A percentile compares a stretch with the other conserved stretches of the same genome.
Conservation (phyloP, 2,329 filamentous ascomycete genomes). For the Epichloe baconii region DNA sequence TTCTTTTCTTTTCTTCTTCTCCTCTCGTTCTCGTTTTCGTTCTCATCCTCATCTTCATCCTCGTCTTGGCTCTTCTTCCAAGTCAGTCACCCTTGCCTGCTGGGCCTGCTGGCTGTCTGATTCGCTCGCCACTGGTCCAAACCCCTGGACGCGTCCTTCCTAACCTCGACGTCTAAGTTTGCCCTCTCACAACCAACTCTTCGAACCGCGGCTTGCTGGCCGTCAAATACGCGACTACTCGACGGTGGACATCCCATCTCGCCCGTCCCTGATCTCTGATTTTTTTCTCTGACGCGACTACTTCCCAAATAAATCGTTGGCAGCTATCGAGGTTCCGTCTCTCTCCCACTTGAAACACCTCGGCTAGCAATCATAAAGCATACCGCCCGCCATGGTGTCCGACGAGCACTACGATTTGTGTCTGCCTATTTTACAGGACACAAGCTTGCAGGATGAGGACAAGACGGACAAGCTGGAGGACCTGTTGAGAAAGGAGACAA, state of each 20-base stretch:
- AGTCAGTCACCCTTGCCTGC: background rate
- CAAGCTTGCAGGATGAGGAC: constrained; percentile 78
- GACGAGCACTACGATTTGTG: constrained; percentile 89
- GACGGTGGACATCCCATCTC: background rate
- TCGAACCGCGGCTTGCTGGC: background rate
- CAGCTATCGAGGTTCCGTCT: background rate
- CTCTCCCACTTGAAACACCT: background rate
- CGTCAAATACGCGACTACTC: background rate
- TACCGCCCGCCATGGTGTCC: constrained; percentile 57
- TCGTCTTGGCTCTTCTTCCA: background rate
- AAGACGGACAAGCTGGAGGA: constrained; percentile 87
- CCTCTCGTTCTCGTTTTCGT: background rate
- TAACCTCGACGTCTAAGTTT: background rate
- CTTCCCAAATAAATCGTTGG: background rate
- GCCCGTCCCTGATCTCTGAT: background rate
- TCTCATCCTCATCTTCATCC: too few species aligned
- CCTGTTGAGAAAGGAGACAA: constrained; percentile 66
- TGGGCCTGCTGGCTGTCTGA: background rate
- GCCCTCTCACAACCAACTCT: background rate
- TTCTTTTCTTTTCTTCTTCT: background rate
- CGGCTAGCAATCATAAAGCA: background rate
- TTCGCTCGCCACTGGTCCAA: background rate
- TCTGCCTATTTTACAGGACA: constrained; percentile 74
- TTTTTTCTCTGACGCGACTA: background rate
- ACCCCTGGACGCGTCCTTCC: background rate